Percentiles rank a stretch among this genome's conserved stretches.
phyloP scores from a whole-genome alignment of 495 filamentous ascomycete genomes.

The Friedmanniomyces simplex region DNA sequence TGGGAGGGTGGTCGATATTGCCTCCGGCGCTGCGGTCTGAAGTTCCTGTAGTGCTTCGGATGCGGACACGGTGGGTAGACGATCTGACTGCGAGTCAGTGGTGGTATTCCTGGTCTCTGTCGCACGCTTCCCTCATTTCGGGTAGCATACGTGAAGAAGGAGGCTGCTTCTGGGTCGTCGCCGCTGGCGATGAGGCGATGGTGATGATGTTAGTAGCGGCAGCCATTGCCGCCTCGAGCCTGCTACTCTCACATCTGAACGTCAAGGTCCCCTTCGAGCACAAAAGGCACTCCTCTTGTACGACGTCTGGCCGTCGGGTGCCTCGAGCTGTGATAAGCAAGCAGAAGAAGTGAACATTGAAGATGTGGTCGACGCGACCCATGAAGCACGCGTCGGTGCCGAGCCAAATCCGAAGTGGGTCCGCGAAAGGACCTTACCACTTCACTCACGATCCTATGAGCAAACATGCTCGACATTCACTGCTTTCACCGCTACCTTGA shows the following conservation, averaged over 20 bases:
- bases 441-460: neutral
- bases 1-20: conserved; percentile 56
- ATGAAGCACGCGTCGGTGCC: neutral
- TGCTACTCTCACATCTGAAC: neutral
- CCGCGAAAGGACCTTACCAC: neutral
- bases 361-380: too few relatives aligned
- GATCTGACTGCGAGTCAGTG: conserved; percentile 40
- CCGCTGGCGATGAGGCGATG: neutral
- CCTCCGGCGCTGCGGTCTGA: conserved; percentile 37
- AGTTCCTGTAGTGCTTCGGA: conserved; percentile 68
- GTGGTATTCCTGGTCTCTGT: neutral
- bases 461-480: neutral
- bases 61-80: conserved; percentile 78
- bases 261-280: too few relatives aligned
- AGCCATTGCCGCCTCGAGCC: conserved; percentile 1
- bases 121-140: neutral
- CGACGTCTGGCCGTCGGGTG: too few relatives aligned
- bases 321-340: too few relatives aligned
- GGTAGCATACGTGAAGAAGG: conserved; percentile 26
- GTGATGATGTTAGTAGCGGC: neutral
- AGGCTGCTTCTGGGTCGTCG: conserved; percentile 9
- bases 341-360: too few relatives aligned
- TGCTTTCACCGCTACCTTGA: neutral
- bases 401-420: neutral
- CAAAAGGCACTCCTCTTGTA: too few relatives aligned